These are phyloP conservation scores for Priceomyces medius DNA, from an alignment of 805 yeast species.

Conservation along the genomic window DNA sequence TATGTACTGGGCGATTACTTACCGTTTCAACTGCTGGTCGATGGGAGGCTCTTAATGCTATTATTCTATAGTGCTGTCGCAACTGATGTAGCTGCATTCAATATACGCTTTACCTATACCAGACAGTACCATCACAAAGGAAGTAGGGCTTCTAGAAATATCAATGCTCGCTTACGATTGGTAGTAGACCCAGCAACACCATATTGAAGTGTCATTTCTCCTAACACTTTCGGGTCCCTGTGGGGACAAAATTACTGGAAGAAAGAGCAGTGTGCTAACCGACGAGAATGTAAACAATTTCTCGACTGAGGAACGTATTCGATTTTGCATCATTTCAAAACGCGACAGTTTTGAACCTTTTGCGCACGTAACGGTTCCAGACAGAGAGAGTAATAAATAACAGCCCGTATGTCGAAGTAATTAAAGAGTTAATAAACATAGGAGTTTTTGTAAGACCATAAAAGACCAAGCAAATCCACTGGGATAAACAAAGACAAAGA, in stretches of 20 bases:
- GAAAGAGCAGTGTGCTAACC: not conserved
- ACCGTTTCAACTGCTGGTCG: too few species aligned
- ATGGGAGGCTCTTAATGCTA: too few species aligned
- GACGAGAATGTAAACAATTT: slow-evolving; percentile 2
- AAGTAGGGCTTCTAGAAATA: too few species aligned
- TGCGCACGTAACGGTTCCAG: not conserved
- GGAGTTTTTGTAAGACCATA: not conserved
- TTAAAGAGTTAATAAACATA: not conserved
- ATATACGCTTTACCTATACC: too few species aligned
- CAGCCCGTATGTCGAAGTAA: not conserved
- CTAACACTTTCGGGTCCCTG: too few species aligned
- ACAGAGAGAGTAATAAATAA: not conserved
- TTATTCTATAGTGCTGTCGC: too few species aligned
- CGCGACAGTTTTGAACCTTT: slow-evolving; percentile 2
- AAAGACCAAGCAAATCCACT: not conserved
- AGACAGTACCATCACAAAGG: too few species aligned
- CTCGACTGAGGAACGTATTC: not conserved
- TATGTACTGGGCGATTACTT: too few species aligned
- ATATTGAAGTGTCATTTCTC: too few species aligned
- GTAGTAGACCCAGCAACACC: too few species aligned
- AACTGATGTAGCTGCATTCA: too few species aligned
- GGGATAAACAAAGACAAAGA: not conserved
- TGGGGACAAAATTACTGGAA: not conserved
- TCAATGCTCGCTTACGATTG: too few species aligned
- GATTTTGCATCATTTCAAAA: not conserved